These are phyloP conservation scores for Tetrastigma voinierianum DNA, from an alignment of 164 flowering plant genomes.

Conservation along the genomic window DNA sequence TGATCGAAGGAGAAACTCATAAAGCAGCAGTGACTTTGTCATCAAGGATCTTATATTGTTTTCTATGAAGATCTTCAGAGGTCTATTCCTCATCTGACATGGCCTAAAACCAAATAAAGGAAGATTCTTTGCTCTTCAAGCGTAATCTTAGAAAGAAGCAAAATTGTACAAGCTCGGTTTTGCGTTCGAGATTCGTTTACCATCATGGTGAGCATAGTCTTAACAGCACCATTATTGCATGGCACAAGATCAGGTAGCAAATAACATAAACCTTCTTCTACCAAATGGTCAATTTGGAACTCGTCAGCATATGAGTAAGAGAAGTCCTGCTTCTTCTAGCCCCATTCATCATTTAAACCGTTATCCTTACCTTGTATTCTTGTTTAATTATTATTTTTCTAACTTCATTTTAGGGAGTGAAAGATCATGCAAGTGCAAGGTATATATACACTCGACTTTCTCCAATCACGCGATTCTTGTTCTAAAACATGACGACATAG, in stretches of 20 bases:
- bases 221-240: slow-evolving; percentile 77
- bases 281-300: no score
- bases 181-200: slow-evolving; percentile 89
- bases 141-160: slow-evolving; percentile 66
- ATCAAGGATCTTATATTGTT: slow-evolving; percentile 90
- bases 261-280: slow-evolving; percentile 75
- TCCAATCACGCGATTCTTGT: no score
- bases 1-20: slow-evolving; percentile 68
- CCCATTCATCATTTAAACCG: no score
- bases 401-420: slow-evolving; percentile 69
- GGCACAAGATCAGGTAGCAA: slow-evolving; percentile 96
- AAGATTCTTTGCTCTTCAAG: slow-evolving; percentile 90
- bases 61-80: slow-evolving; percentile 87
- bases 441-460: no score
- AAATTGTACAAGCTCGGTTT: slow-evolving; percentile 90
- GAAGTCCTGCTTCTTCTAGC: no score
- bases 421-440: slow-evolving; percentile 95
- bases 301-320: no score
- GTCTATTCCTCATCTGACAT: slow-evolving; percentile 94
- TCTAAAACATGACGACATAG: slow-evolving; percentile 80
- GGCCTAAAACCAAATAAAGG: slow-evolving; percentile 94
- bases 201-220: slow-evolving; percentile 97
- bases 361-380: no score
- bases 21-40: slow-evolving; percentile 85
- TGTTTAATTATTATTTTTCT: no score